Conservation (phyloP, 306 rosid species). For the Fragaria ananassa region DNA sequence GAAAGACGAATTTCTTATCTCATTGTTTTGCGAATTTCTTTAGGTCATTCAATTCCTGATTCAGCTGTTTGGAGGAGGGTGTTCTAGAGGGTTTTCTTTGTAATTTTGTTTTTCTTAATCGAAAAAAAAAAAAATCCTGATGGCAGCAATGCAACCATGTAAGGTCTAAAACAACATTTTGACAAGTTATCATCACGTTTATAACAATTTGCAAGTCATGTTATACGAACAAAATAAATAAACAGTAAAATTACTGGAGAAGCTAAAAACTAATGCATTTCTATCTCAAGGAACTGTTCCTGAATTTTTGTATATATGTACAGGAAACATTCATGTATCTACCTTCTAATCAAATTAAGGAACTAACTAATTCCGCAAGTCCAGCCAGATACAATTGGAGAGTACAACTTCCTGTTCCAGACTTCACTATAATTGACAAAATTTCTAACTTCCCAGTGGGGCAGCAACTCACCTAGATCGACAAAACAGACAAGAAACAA, state of each 20-base stretch:
- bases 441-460: neutral
- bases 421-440: neutral
- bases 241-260: neutral
- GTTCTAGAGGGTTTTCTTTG: too few relatives aligned
- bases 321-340: neutral
- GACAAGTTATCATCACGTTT: neutral
- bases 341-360: neutral
- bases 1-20: too few relatives aligned
- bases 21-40: too few relatives aligned
- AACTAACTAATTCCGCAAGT: neutral
- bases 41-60: too few relatives aligned
- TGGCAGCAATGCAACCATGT: too few relatives aligned
- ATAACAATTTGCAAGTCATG: neutral
- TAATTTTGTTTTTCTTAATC: too few relatives aligned
- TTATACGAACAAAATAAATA: neutral
- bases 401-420: neutral
- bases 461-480: neutral
- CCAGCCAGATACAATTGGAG: neutral
- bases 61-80: too few relatives aligned
- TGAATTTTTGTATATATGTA: slow-evolving; percentile 7
- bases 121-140: too few relatives aligned
- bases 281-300: neutral
- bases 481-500: neutral
- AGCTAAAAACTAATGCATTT: neutral
- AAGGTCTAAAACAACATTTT: too few relatives aligned